A percentile compares a stretch with the other conserved stretches of the same genome.
Evolutionary conservation across 2,329 filamentous ascomycete species (phyloP).

Genomic region (Alternaria conjuncta): DNA sequence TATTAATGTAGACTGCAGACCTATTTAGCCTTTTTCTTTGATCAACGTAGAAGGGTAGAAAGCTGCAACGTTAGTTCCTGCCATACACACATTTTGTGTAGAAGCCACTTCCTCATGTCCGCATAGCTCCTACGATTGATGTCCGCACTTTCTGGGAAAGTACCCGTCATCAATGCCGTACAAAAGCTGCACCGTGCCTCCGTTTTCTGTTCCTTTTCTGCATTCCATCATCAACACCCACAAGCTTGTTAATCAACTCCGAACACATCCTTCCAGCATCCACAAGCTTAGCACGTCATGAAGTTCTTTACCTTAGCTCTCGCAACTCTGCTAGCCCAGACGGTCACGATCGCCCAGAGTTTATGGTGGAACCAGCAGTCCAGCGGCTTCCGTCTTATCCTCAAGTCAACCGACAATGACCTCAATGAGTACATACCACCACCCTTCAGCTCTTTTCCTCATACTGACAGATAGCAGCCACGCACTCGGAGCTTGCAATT

Average conservation of each 20-base stretch:
- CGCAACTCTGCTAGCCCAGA: neutral
- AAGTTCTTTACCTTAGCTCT: conserved; percentile 5
- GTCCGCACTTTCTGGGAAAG: neutral
- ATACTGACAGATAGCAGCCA: conserved; percentile 4
- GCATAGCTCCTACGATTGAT: neutral
- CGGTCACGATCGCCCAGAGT: neutral
- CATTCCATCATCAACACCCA: neutral
- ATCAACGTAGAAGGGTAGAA: neutral
- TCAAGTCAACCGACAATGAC: conserved; percentile 23
- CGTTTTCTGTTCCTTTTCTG: neutral
- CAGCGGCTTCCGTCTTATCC: conserved; percentile 28
- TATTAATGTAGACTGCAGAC: neutral
- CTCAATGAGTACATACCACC: conserved; percentile 19
- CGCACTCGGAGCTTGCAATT: conserved; percentile 46
- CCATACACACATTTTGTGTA: neutral
- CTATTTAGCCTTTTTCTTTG: neutral
- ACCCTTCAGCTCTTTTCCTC: neutral
- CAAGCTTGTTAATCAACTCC: neutral
- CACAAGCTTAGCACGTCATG: conserved; percentile 1
- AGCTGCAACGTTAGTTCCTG: neutral
- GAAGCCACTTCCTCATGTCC: neutral
- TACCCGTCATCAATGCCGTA: neutral
- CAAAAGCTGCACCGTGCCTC: neutral
- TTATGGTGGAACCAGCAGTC: neutral
- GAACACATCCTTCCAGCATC: neutral